Base-by-base conservation (phyloP, 495 filamentous ascomycete species). In the Talaromyces stipitatus region DNA sequence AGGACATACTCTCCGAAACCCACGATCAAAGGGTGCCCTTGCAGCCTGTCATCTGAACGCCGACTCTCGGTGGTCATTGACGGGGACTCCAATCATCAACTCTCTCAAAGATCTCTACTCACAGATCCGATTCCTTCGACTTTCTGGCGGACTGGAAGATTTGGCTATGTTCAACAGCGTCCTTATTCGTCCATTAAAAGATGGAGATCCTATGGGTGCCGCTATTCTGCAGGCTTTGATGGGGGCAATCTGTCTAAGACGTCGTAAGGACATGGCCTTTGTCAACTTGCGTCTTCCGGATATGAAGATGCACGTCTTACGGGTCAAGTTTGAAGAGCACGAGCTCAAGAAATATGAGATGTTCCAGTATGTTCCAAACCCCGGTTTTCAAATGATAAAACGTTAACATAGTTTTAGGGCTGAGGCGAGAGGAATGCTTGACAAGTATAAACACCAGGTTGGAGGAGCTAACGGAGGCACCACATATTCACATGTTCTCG, bases 191-290 rank as follows among this genome's bases (percentile, higher is more conserved):
- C 89, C 88, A 9, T 74, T 96, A 6, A 81, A 75, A 10, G 57
- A 67, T 26, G 86, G 84, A 4, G 76, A 85, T 16, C 70, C 73
- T 10, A 72, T 78, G 33, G 84, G 86, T 20, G 84, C 81, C 41
- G 66, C 78, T 16, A 70, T 95, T 16, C 76, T 95, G 12, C 88
- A 92, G 63, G 79, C 83, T 2, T 74, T 96, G 45, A 94, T 95
- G 82, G 76, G 74, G 6, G 88, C 87, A n/a, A 79, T 95, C 26
- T 95, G 89, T 62, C 76, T 97, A 22, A 81, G 92, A 33, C 82
- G 92, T 24, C 84, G 85, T 61, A 97, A 97, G 69, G 85, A 91
- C 54, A 96, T 96, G 91, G 79, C 78, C 9, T 96, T 96, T 59
- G 78, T 97, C 45, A 89, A 97, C 60, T 72, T 96, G 11, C 85